Conservation (phyloP, 768 basidiomycete species). For the Leccinellum albellum region DNA sequence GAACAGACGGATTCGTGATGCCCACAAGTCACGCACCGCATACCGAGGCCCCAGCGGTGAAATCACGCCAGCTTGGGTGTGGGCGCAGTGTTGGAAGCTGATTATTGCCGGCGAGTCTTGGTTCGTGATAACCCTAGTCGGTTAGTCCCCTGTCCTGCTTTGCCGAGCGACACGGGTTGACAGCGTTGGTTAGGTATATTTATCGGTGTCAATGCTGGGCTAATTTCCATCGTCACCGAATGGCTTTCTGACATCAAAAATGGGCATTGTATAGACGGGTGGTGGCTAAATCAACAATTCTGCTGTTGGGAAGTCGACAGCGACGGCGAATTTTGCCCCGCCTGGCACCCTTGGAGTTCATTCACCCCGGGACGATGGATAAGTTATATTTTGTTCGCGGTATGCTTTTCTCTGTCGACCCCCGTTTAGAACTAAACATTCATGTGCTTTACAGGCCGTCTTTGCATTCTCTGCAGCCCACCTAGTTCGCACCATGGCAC, state of each 20-base stretch:
- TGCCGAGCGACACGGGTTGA: conserved; percentile 3
- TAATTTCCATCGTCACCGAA: conserved; percentile 92
- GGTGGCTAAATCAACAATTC: conserved; percentile 98
- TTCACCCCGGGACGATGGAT: conserved; percentile 71
- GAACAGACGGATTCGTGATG: conserved; percentile 65
- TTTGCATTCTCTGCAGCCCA: conserved; percentile 89
- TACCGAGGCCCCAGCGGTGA: conserved; percentile 49
- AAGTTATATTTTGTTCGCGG: conserved; percentile 86
- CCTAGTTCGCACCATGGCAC: conserved; percentile 83
- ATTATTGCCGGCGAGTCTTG: conserved; percentile 80
- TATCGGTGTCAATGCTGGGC: conserved; percentile 91
- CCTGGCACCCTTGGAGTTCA: conserved; percentile 89
- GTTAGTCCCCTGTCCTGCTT: conserved; percentile 46
- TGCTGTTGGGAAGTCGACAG: conserved; percentile 96
- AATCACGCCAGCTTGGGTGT: conserved; percentile 54
- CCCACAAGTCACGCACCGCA: conserved; percentile 37
- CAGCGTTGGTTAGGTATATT: conserved; percentile 56
- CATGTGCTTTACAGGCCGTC: conserved; percentile 45
- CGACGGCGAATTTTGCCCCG: conserved; percentile 79
- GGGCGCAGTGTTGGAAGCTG: conserved; percentile 56
- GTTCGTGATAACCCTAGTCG: conserved; percentile 88
- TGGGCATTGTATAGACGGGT: conserved; percentile 93
- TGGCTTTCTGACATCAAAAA: conserved; percentile 98
- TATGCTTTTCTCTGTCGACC: conserved; percentile 47
- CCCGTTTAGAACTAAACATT: neutral